phyloP scores from a whole-genome alignment of 495 filamentous ascomycete species.

The Aspergillus wentii region DNA sequence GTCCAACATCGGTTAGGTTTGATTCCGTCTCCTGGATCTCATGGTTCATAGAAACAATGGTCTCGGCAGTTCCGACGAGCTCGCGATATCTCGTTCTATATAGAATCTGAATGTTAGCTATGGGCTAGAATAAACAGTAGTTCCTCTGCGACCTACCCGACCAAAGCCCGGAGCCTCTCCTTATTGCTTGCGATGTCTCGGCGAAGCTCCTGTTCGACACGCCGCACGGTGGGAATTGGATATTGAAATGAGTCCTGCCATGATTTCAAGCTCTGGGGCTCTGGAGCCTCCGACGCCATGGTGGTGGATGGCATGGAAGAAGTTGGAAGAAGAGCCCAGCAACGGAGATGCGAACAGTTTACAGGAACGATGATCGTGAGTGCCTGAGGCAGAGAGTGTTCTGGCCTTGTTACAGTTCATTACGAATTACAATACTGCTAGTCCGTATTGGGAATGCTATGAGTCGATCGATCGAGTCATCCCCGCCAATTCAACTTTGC shows the following conservation, averaged over 20 bases:
- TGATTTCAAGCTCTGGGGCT: conserved; percentile 53
- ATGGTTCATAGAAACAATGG: conserved; percentile 81
- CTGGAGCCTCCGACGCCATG: conserved; percentile 56
- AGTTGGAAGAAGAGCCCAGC: conserved; percentile 6
- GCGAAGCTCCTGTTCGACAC: conserved; percentile 59
- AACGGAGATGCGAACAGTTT: conserved; percentile 1
- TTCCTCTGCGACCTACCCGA: conserved; percentile 55
- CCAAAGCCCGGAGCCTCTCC: conserved; percentile 81
- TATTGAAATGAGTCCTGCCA: conserved; percentile 68
- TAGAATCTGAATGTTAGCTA: conserved; percentile 8
- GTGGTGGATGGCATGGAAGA: conserved; percentile 5
- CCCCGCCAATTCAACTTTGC: no score
- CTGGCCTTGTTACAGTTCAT: not conserved
- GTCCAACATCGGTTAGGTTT: conserved; percentile 65
- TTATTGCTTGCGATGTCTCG: conserved; percentile 72
- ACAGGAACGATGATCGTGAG: not conserved
- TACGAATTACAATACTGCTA: not conserved
- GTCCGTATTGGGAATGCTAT: no score
- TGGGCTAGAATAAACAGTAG: not conserved
- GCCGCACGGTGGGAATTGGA: conserved; percentile 57
- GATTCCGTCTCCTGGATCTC: conserved; percentile 71
- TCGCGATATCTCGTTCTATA: conserved; percentile 81
- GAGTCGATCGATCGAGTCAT: no score
- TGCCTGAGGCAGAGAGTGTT: conserved; percentile 20
- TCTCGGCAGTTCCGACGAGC: conserved; percentile 85